phyloP scores from a whole-genome alignment of 306 rosid species.

The Cicer yamashitae region DNA sequence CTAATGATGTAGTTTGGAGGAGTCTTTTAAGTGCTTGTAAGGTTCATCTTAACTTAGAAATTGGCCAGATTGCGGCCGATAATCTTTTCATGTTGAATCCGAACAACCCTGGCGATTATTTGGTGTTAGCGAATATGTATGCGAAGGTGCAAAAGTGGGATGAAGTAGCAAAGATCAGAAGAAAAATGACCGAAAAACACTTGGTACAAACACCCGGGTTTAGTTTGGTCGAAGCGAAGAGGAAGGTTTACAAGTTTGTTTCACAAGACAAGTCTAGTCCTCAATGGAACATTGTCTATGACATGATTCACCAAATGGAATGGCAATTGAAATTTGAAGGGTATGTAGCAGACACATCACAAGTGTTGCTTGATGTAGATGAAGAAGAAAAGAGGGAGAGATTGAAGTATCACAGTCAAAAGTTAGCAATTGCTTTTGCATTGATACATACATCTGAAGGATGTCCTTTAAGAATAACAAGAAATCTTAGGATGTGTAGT shows the following conservation, averaged over 20 bases:
- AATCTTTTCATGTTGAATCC: constrained; percentile 58
- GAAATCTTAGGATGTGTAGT: constrained; percentile 83
- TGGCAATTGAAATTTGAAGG: constrained; percentile 95
- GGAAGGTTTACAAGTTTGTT: constrained; percentile 68
- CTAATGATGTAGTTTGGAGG: constrained; percentile 79
- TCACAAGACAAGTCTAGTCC: constrained; percentile 77
- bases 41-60: constrained; percentile 66
- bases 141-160: constrained; percentile 71
- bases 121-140: constrained; percentile 75
- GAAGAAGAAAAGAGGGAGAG: constrained; percentile 86
- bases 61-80: constrained; percentile 67
- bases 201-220: constrained; percentile 69
- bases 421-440: constrained; percentile 85
- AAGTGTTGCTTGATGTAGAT: constrained; percentile 70
- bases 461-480: constrained; percentile 70
- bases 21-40: constrained; percentile 83
- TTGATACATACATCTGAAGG: constrained; percentile 69
- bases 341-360: constrained; percentile 73
- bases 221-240: constrained; percentile 78
- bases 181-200: constrained; percentile 55
- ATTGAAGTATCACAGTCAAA: constrained; percentile 79
- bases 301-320: constrained; percentile 95
- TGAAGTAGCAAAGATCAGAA: constrained; percentile 69
- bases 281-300: constrained; percentile 47
- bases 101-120: constrained; percentile 65